phyloP scores from a whole-genome alignment of 805 yeast species.

The Candida awuae region DNA sequence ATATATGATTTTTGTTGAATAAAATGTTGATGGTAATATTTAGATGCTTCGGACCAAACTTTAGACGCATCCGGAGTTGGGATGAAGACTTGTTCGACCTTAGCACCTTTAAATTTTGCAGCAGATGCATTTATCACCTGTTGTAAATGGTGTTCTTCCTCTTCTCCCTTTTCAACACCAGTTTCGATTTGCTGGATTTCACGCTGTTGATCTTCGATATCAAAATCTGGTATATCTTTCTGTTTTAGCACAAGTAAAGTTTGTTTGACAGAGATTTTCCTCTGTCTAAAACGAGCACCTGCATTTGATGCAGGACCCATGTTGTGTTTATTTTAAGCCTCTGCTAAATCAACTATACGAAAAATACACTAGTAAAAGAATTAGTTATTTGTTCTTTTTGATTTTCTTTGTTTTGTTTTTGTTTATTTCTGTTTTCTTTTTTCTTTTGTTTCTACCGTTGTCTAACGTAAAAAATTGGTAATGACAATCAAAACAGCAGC shows the following conservation, averaged over 20 bases:
- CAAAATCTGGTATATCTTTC: constrained; percentile 71
- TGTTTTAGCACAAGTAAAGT: constrained; percentile 70
- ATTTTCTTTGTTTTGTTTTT: no score
- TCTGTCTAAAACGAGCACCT: constrained; percentile 80
- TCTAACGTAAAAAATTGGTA: no score
- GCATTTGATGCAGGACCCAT: constrained; percentile 34
- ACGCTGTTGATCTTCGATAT: constrained; percentile 71
- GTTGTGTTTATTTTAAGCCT: neutral
- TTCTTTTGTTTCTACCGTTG: no score
- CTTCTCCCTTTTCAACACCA: constrained; percentile 97
- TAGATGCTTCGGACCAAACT: constrained; percentile 68
- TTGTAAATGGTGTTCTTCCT: constrained; percentile 92
- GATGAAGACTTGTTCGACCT: constrained; percentile 58
- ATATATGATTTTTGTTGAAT: constrained; percentile 71
- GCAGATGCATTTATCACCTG: constrained; percentile 80
- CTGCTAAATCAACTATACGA: no score
- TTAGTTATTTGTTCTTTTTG: no score
- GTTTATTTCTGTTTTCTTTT: no score
- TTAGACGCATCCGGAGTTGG: constrained; percentile 95
- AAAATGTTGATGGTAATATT: constrained; percentile 63
- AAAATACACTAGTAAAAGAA: no score
- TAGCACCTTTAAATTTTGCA: constrained; percentile 49
- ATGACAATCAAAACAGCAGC: no score
- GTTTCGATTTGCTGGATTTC: constrained; percentile 88
- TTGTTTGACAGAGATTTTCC: constrained; percentile 90